A percentile compares a stretch with the other conserved stretches of the same genome.
These are phyloP conservation scores for Teratosphaeria epicoccoides DNA, from an alignment of 2,329 filamentous ascomycete genomes.

Conservation along the genomic window DNA sequence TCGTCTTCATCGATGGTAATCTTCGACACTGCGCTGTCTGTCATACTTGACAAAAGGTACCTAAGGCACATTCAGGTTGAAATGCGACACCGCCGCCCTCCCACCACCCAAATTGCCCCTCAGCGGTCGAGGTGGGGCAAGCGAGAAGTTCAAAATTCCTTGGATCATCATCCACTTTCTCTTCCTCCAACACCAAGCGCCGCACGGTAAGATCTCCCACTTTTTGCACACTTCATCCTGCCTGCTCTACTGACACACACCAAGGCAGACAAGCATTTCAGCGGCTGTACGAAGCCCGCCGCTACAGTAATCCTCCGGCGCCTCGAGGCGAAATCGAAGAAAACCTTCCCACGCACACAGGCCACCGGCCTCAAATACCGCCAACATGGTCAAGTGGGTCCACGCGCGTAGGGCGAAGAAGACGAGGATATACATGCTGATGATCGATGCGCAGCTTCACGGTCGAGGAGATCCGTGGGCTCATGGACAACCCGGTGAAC, in stretches of 20 bases:
- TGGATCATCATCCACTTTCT: neutral
- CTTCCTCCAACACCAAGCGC: neutral
- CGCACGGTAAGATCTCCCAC: neutral
- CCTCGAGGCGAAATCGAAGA: constrained; percentile 5
- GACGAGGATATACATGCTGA: neutral
- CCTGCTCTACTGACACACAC: neutral
- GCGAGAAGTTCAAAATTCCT: neutral
- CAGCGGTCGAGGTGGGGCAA: neutral
- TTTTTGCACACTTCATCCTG: neutral
- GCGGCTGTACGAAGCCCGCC: neutral
- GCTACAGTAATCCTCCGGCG: neutral
- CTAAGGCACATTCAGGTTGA: too few species aligned
- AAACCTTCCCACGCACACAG: constrained; percentile 12
- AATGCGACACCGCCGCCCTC: too few species aligned
- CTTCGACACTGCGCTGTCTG: too few species aligned
- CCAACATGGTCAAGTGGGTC: constrained; percentile 99
- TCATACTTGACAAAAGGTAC: too few species aligned
- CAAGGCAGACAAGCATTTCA: neutral
- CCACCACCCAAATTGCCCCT: too few species aligned
- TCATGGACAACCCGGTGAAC: constrained; percentile 70
- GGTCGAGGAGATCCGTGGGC: constrained; percentile 66
- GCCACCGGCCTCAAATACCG: constrained; percentile 49
- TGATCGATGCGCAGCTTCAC: constrained; percentile 63
- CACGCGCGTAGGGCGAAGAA: neutral
- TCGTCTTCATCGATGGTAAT: too few species aligned